Percentiles rank a stretch among this genome's conserved stretches.
phyloP scores from a whole-genome alignment of 176 grass and related monocot species.

The Chrysopogon serrulatus region DNA sequence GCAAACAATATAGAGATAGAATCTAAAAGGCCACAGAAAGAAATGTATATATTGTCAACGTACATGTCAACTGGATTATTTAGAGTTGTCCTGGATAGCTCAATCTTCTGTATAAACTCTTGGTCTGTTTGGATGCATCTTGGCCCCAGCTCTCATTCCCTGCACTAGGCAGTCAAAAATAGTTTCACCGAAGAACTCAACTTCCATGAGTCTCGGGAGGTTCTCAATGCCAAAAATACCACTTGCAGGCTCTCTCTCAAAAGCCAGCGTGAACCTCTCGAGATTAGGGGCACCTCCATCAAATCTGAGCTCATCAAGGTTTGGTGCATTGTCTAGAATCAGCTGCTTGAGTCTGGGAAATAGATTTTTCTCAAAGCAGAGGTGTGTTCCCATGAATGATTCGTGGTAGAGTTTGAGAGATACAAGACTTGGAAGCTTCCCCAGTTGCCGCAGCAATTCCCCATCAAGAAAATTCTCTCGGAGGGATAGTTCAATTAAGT shows the following conservation, averaged over 20 bases:
- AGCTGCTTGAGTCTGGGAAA: neutral
- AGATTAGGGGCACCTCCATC: neutral
- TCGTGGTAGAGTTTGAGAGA: neutral
- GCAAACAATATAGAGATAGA: neutral
- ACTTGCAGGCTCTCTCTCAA: neutral
- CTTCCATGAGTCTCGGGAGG: neutral
- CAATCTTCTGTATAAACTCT: neutral
- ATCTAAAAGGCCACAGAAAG: neutral
- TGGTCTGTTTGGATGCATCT: neutral
- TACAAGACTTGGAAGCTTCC: neutral
- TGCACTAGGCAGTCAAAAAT: neutral
- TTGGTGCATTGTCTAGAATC: neutral
- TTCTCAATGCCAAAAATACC: neutral
- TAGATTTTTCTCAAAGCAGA: neutral
- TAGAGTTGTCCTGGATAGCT: neutral
- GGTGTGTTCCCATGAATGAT: neutral
- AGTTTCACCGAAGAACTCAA: neutral
- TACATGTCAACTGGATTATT: neutral
- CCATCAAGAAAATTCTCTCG: neutral
- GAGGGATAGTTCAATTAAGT: neutral
- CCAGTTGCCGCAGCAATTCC: neutral
- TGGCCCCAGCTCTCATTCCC: neutral
- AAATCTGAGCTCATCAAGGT: constrained; percentile 9
- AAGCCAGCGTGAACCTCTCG: constrained; percentile 1
- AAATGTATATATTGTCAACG: neutral